These are phyloP conservation scores for Xylariaceae sp. DNA, from an alignment of 2,329 filamentous ascomycete genomes.

Conservation along the genomic window DNA sequence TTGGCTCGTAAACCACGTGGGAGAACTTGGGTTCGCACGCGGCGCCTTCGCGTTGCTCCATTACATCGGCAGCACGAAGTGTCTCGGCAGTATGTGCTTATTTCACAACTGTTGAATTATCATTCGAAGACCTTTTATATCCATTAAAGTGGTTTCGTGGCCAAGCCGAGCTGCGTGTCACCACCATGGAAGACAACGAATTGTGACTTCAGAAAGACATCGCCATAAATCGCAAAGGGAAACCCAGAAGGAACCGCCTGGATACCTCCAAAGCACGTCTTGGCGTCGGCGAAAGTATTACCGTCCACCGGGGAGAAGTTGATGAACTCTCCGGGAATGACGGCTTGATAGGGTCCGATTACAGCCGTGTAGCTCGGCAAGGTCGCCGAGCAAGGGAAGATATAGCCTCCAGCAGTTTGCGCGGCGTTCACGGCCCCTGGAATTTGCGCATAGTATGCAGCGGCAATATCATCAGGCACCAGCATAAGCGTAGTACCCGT, in stretches of 20 bases:
- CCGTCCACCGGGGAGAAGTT: slow-evolving; percentile 54
- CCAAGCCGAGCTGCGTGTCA: slow-evolving; percentile 55
- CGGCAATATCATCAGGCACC: slow-evolving; percentile 57
- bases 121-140: neutral
- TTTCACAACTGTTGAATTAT: neutral
- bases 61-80: neutral
- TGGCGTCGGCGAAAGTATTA: slow-evolving; percentile 58
- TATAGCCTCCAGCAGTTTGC: slow-evolving; percentile 58
- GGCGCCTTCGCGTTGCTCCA: neutral
- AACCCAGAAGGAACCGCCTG: slow-evolving; percentile 62
- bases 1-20: slow-evolving; percentile 9
- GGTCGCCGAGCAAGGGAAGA: slow-evolving; percentile 59
- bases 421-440: slow-evolving; percentile 52
- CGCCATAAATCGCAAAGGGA: slow-evolving; percentile 70
- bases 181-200: slow-evolving; percentile 68
- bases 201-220: slow-evolving; percentile 73
- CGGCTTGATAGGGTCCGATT: slow-evolving; percentile 37
- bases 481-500: slow-evolving; percentile 72
- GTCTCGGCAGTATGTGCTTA: too few species aligned
- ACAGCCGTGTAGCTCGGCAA: slow-evolving; percentile 50
- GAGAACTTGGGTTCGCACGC: neutral
- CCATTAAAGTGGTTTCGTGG: slow-evolving; percentile 43
- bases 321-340: slow-evolving; percentile 47
- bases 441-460: slow-evolving; percentile 65
- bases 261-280: slow-evolving; percentile 69